Evolutionary conservation across 148 eudicot species (phyloP).

Genomic region (Fallopia convolvulus): DNA sequence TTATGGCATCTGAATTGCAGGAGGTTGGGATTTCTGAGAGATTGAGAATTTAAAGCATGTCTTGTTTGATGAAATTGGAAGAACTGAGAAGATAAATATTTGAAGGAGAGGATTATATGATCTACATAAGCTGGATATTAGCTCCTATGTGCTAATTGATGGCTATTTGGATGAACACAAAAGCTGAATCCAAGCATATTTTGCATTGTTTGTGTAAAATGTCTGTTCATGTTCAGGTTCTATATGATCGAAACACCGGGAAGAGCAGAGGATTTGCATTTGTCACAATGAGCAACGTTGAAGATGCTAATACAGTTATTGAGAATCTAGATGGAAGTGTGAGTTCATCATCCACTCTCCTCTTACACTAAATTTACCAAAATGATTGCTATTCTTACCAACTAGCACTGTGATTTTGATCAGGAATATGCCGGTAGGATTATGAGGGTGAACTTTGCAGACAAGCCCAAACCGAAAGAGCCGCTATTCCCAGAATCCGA

Average conservation of each 20-base stretch:
- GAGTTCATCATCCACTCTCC: conserved; percentile 17
- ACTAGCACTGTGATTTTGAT: neutral
- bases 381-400: neutral
- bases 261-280: conserved; percentile 97
- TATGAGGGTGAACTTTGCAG: conserved; percentile 77
- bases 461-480: conserved; percentile 67
- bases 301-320: conserved; percentile 63
- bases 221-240: conserved; percentile 43
- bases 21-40: neutral
- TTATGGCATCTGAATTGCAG: no score
- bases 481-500: conserved; percentile 86
- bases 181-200: neutral
- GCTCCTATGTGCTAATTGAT: neutral
- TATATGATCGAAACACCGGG: conserved; percentile 64
- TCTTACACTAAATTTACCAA: neutral
- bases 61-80: neutral
- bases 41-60: neutral
- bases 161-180: neutral
- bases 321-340: conserved; percentile 84
- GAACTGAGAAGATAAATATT: neutral
- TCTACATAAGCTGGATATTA: neutral
- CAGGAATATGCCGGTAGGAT: conserved; percentile 86
- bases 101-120: neutral
- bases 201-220: neutral
- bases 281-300: conserved; percentile 89